phyloP scores from a whole-genome alignment of 495 filamentous ascomycete genomes.

The Xylaria curta region DNA sequence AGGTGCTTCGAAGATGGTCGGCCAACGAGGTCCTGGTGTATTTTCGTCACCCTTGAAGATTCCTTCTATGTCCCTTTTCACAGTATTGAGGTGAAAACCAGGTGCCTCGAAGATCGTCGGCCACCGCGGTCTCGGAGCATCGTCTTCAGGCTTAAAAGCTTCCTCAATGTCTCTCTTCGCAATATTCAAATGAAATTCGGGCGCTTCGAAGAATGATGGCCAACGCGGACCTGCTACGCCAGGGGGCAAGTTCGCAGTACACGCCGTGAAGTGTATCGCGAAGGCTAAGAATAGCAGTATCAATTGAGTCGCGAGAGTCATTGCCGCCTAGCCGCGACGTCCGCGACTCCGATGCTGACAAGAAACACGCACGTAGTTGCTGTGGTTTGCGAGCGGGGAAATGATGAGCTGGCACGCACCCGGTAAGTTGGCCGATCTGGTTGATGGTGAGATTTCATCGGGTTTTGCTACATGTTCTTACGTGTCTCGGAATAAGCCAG shows the following conservation, averaged over 20 bases:
- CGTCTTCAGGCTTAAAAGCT: not conserved
- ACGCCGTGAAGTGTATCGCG: not conserved
- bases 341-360: not conserved
- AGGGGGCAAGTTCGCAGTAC: not conserved
- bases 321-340: not conserved
- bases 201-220: slow-evolving; percentile 17
- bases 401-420: not conserved
- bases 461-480: not conserved
- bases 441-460: not conserved
- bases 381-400: not conserved
- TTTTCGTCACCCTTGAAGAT: not conserved
- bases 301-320: not conserved
- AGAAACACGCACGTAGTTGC: not conserved
- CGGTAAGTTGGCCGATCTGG: not conserved
- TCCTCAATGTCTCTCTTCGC: not conserved
- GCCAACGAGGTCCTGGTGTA: not conserved
- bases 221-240: not conserved
- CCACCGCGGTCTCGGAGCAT: not conserved
- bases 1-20: not conserved
- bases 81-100: not conserved
- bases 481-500: not conserved
- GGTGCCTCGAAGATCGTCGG: not conserved
- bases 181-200: not conserved
- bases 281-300: not conserved
- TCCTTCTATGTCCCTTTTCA: not conserved